Conservation (phyloP, 1,284 basidiomycete species). For the Heterobasidion irregulare region DNA sequence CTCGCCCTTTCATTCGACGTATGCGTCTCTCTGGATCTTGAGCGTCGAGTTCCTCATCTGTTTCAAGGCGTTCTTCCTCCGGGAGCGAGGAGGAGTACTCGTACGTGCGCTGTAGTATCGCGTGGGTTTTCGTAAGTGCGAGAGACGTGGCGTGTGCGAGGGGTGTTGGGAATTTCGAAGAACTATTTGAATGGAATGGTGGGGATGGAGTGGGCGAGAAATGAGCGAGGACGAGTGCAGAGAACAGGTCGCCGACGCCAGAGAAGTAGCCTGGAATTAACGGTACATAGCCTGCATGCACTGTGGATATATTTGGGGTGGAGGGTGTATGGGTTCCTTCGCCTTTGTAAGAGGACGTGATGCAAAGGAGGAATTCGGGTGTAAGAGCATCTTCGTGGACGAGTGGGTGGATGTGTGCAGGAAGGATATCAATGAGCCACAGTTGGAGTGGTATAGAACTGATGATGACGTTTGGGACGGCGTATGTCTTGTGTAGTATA, state of each 20-base stretch:
- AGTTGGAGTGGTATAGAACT: constrained; percentile 73
- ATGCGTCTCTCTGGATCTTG: constrained; percentile 57
- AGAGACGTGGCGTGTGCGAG: constrained; percentile 56
- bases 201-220: constrained; percentile 37
- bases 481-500: constrained; percentile 68
- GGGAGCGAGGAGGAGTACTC: constrained; percentile 47
- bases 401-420: constrained; percentile 30
- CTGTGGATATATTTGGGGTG: constrained; percentile 23
- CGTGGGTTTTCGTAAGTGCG: constrained; percentile 80
- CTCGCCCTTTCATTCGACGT: constrained; percentile 72
- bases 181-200: constrained; percentile 1
- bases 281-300: constrained; percentile 71
- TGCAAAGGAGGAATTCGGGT: constrained; percentile 62
- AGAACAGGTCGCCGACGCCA: constrained; percentile 96
- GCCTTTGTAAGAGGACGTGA: constrained; percentile 46
- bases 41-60: constrained; percentile 70
- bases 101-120: constrained; percentile 73
- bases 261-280: constrained; percentile 90
- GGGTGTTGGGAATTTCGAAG: constrained; percentile 20
- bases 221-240: constrained; percentile 84
- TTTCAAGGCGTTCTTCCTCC: constrained; percentile 42
- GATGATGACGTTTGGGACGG: constrained; percentile 84
- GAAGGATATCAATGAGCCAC: constrained; percentile 47
- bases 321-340: constrained; percentile 5
- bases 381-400: constrained; percentile 18